Evolutionary conservation across 1,284 basidiomycete genomes (phyloP).

Genomic region (Sphaerobolus stellatus): DNA sequence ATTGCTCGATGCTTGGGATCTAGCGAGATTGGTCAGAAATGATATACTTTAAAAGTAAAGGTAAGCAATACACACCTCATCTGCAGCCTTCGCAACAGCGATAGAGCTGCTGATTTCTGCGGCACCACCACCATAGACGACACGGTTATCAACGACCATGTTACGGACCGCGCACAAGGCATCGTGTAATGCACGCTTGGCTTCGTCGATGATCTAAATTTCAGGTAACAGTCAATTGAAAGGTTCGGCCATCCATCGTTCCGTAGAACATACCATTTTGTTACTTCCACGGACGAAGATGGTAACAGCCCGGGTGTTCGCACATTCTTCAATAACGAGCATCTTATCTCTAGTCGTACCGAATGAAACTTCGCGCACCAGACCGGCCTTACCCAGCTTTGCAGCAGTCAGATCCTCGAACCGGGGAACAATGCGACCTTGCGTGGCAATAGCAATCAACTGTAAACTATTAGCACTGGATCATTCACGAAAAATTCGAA

Average conservation of each 20-base stretch:
- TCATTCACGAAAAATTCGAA: not conserved
- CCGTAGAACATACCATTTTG: constrained; percentile 85
- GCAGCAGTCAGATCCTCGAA: constrained; percentile 93
- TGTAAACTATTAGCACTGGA: constrained; percentile 29
- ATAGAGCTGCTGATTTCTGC: constrained; percentile 96
- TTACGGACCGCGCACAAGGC: constrained; percentile 98
- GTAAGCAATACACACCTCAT: constrained; percentile 61
- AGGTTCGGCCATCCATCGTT: not conserved
- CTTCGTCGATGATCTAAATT: constrained; percentile 92
- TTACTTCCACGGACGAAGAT: constrained; percentile 97
- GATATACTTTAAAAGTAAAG: not conserved
- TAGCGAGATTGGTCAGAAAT: constrained; percentile 27
- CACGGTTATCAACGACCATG: constrained; percentile 91
- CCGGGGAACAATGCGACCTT: constrained; percentile 96
- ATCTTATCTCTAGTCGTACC: constrained; percentile 99
- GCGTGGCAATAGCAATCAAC: constrained; percentile 98
- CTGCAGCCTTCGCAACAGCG: constrained; percentile 91
- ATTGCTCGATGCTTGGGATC: constrained; percentile 98
- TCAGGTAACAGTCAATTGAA: not conserved
- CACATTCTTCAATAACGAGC: constrained; percentile 98
- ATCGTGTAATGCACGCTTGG: constrained; percentile 96
- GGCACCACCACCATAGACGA: constrained; percentile 97
- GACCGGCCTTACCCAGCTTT: constrained; percentile 91
- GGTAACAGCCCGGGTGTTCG: constrained; percentile 94
- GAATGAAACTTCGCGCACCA: constrained; percentile 93